Evolutionary conservation across 441 rosid genomes (phyloP), one percentile per base, ranked within the genome.

Genomic region (Breynia disticha): DNA sequence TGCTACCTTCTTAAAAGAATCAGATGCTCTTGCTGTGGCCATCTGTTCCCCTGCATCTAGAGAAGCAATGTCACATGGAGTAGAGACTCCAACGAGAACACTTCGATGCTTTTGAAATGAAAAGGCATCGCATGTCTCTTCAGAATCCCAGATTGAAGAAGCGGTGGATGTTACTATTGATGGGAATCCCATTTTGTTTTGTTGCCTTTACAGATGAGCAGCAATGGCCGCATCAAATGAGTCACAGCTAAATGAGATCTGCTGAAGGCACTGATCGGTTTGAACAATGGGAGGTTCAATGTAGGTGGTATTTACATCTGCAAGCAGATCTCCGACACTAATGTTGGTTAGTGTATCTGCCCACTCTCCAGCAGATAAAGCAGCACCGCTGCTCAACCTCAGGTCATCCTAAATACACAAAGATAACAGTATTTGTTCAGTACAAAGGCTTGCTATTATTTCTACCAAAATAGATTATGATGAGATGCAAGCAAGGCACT

Each of bases 181-280:
- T 55, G 68, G 65, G 61, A 61, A 59, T 43, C 60, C 79, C 57
- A 66, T 67, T 72, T 72, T 81, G 67, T 73, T 75, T 68, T 84
- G 93, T 62, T 84, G 93, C 68, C 67, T 81, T 50, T 82, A 78
- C 63, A 89, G 64, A 72, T 93, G 97, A 58, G 95, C 99, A 71
- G 98, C 98, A 65, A 89, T 80, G 48, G 87, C 99, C 61, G 97
- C 97, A 73, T 93, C 99, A 52, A 93, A 93, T 51, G 99, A 93
- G 72, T 93, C 96, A 18, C 93, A 86, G 73, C 82, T 83, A 67
- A 84, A 83, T n/a, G 95, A 59, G 46, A 74, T 68, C 64, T 78
- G 88, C 58, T 76, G 82, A 56, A 72, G 79, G 70, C 71, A 73
- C 35, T 71, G 82, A 64, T 72, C 74, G 50, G 69, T 73, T 55